Evolutionary conservation across 2,329 filamentous ascomycete species (phyloP).

Genomic region (Trichophyton schoenleinii): DNA sequence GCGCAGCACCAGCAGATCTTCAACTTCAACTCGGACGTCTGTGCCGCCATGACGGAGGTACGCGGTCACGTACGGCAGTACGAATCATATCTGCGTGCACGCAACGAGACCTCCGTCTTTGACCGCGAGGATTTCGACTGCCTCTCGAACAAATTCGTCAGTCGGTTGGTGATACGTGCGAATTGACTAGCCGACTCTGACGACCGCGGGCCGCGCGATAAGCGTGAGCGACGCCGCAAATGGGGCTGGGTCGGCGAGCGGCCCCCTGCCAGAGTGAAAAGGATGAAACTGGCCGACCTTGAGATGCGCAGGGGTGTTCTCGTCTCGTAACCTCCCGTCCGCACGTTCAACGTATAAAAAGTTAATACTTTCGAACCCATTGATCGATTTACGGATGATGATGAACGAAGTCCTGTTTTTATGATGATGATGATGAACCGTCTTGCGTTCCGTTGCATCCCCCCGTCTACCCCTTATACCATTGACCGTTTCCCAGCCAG

Average conservation of each 20-base stretch:
- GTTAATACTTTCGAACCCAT: too few species aligned
- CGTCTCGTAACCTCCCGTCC: neutral
- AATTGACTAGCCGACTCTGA: slow-evolving; percentile 41
- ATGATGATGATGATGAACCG: neutral
- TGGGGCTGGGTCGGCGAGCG: neutral
- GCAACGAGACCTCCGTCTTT: slow-evolving; percentile 61
- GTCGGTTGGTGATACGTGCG: slow-evolving; percentile 88
- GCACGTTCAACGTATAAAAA: too few species aligned
- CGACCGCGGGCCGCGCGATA: neutral
- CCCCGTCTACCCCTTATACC: neutral
- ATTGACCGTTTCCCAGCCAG: neutral
- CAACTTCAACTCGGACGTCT: slow-evolving; percentile 82
- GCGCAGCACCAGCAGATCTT: slow-evolving; percentile 80
- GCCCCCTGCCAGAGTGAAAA: neutral
- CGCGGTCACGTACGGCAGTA: slow-evolving; percentile 84
- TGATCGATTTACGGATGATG: neutral
- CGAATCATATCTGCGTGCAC: slow-evolving; percentile 71
- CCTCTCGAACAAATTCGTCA: slow-evolving; percentile 92
- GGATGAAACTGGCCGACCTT: neutral
- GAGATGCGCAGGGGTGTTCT: neutral
- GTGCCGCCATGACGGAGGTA: slow-evolving; percentile 93
- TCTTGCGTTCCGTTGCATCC: neutral
- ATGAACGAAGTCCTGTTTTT: neutral
- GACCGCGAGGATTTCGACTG: slow-evolving; percentile 89
- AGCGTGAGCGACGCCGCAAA: neutral